Evolutionary conservation across 2,329 filamentous ascomycete genomes (phyloP).

Genomic region (Colletotrichum graminicola): DNA sequence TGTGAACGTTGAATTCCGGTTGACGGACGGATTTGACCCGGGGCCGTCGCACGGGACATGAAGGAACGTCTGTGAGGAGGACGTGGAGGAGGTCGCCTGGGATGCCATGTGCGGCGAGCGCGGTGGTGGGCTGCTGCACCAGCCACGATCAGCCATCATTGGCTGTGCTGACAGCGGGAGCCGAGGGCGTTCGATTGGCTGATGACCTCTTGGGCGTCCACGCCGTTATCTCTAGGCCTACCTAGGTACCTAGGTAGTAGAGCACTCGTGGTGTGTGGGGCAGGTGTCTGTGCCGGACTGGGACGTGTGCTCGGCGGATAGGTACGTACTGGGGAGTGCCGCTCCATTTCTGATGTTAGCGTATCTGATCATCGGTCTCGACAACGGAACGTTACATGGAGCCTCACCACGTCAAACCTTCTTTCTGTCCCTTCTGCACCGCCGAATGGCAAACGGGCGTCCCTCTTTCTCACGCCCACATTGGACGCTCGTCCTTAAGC

Average conservation of each 20-base stretch:
- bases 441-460: slow-evolving; percentile 9
- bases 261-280: neutral
- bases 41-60: slow-evolving; percentile 30
- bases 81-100: slow-evolving; percentile 25
- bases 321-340: slow-evolving; percentile 8
- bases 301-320: slow-evolving; percentile 1
- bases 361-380: slow-evolving; percentile 33
- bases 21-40: slow-evolving; percentile 26
- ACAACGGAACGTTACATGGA: slow-evolving; percentile 43
- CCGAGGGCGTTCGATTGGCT: slow-evolving; percentile 30
- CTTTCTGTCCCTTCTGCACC: slow-evolving; percentile 18
- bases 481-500: too few relatives aligned
- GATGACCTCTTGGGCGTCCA: neutral
- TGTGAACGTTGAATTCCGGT: slow-evolving; percentile 25
- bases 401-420: slow-evolving; percentile 42
- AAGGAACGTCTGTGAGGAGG: slow-evolving; percentile 9
- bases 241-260: neutral
- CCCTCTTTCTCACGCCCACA: slow-evolving; percentile 5
- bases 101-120: slow-evolving; percentile 35
- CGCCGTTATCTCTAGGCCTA: slow-evolving; percentile 1
- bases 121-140: slow-evolving; percentile 31
- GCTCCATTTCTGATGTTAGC: slow-evolving; percentile 34
- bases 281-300: neutral
- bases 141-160: slow-evolving; percentile 23
- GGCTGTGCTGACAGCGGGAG: slow-evolving; percentile 7